Evolutionary conservation across 1,139 yeast species (phyloP), one percentile per base, ranked within the genome.

Genomic region (Debaryomyces robertsiae): DNA sequence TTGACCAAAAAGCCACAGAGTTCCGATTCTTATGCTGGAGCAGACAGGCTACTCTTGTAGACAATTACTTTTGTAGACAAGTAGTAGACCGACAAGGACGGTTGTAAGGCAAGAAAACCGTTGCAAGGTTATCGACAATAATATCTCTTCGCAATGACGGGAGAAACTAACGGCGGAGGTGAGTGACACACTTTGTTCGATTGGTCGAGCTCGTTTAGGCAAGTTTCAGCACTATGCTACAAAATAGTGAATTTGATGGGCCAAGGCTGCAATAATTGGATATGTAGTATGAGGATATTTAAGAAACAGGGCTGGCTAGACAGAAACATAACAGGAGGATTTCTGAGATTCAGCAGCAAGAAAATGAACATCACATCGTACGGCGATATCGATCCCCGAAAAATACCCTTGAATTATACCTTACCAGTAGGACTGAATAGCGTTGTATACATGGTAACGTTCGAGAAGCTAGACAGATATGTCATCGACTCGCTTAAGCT

Each of bases 321-420:
- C 22, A 19, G 7, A 19, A 19, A 19, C 22, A 19, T 19, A 19
- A 7, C 7, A 6, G 5, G 7, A 19, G 7, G 22, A 19, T 6
- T 19, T 19, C 7, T 19, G 7, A 25, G 39, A 41, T 40, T 40
- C 36, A 31, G 28, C 30, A 41, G 25, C 13, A 9, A 25, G 29
- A 33, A 28, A 17, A 38, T 27, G 36, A 44, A 47, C 39, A 42
- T 45, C 44, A 37, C 40, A 39, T 39, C 30, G 24, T 24, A 24
- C n/a, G 38, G 30, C 42, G 31, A 24, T 7, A 25, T 44, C 2
- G 39, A 54, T 34, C 60, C 61, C 1, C 44, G 39, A 7, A 39
- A 39, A 3, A 48, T 59, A 15, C 30, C 41, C 1, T 50, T 61
- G 32, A 53, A 52, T 37, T 60, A 45, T 38, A 44, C 57, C 7